Base-by-base conservation (phyloP, 176 grass and related monocot species). In the Triticum urartu region DNA sequence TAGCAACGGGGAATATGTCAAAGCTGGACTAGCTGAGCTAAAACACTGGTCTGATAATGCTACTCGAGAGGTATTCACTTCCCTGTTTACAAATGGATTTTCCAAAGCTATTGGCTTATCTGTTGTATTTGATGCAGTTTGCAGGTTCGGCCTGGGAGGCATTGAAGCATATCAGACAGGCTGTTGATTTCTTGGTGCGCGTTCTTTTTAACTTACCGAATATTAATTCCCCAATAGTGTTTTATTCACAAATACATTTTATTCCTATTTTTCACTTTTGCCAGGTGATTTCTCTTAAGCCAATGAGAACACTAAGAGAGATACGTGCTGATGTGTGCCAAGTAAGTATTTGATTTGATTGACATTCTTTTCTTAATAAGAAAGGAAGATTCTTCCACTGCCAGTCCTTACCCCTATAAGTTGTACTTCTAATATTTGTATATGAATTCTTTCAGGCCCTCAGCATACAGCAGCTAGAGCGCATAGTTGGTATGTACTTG, bases 201-300 rank as follows among this genome's bases (percentile, higher is more conserved):
- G 56, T 88, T 86, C 67, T 81, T 54, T 75, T 24, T 32, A 56
- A 64, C 42, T 11, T 63, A 34, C 77, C 78, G 4, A 61, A 84
- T 58, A 69, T 74, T 17, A 81, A 77, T 28, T 79, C 43, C 8
- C 73, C 28, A 82, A 43, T 71, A 78, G 32, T 6, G n/a, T 71
- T 65, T 36, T 89, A 56, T 78, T 81, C 24, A 80, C 33, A 22
- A 77, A 84, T 35, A 72, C 11, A 15, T 50, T 36, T 11, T 81
- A 26, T 72, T 42, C 52, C 4, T 58, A 61, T 34, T 69, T 14
- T 85, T 84, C 62, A 79, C 9, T 83, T 81, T 22, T 36, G 70
- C 81, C 64, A 98, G 95, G 95, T 98, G 35, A 91, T 92, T 83
- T 94, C 84, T 90, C 93, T 95, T 81, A 98, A 98, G 80, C 95